Percentiles rank a stretch among this genome's conserved stretches.
Evolutionary conservation across 768 basidiomycete genomes (phyloP).

Genomic region (Steccherinum ochraceum): DNA sequence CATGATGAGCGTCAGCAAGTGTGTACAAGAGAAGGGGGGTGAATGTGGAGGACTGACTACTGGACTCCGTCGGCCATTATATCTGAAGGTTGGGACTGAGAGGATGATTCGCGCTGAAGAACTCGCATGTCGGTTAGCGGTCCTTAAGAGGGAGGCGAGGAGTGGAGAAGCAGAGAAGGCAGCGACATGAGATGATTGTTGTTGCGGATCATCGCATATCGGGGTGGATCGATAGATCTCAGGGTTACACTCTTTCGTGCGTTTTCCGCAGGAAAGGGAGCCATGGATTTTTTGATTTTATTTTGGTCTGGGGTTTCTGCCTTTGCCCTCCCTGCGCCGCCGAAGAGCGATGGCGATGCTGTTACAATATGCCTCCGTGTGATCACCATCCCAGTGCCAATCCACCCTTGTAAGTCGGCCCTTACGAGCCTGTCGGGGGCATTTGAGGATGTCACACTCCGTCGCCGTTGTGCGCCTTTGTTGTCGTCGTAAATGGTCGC

Average conservation of each 20-base stretch:
- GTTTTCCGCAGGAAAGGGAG: too few relatives aligned
- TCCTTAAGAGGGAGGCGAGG: constrained; percentile 22
- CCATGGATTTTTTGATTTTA: neutral
- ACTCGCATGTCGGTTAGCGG: constrained; percentile 13
- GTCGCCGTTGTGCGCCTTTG: too few relatives aligned
- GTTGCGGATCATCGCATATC: constrained; percentile 31
- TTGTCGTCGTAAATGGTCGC: too few relatives aligned
- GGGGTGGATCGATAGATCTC: constrained; percentile 23
- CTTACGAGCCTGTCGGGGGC: too few relatives aligned
- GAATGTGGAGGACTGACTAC: constrained; percentile 21
- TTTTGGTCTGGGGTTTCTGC: neutral
- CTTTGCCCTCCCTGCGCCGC: neutral
- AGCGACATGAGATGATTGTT: constrained; percentile 18
- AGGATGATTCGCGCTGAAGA: constrained; percentile 21
- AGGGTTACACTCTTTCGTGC: constrained; percentile 5
- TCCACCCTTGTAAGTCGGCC: too few relatives aligned
- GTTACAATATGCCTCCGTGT: too few relatives aligned
- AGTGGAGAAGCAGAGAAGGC: neutral
- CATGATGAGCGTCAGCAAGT: neutral
- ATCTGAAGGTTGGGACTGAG: constrained; percentile 17
- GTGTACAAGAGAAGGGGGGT: constrained; percentile 1
- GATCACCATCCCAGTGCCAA: neutral
- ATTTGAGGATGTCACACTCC: too few relatives aligned
- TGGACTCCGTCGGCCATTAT: constrained; percentile 28
- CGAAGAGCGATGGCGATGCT: neutral